phyloP scores from a whole-genome alignment of 805 yeast genomes.

The Candida yuanshanica region DNA sequence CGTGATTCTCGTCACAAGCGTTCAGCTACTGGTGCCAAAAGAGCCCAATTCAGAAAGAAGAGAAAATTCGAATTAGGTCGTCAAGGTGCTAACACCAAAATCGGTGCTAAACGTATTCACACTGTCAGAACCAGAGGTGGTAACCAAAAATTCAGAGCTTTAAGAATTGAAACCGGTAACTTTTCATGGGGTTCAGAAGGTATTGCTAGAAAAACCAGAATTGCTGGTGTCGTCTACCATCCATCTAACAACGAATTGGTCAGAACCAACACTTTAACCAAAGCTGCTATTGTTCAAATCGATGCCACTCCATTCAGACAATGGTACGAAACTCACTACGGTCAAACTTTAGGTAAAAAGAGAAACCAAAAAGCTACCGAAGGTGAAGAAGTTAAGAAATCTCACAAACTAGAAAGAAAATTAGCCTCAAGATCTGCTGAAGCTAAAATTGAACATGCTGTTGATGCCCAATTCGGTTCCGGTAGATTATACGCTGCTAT shows the following conservation, averaged over 20 bases:
- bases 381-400: constrained; percentile 60
- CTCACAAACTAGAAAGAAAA: constrained; percentile 83
- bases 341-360: constrained; percentile 89
- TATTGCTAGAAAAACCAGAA: constrained; percentile 97
- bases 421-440: constrained; percentile 86
- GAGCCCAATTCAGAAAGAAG: constrained; percentile 99
- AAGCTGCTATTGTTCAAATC: constrained; percentile 97
- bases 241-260: constrained; percentile 99
- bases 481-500: constrained; percentile 98
- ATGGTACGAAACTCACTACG: constrained; percentile 99
- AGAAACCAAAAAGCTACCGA: constrained; percentile 36
- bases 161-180: constrained; percentile 98
- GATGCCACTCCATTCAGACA: constrained; percentile 99
- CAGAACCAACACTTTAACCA: constrained; percentile 99
- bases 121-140: constrained; percentile 99
- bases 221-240: constrained; percentile 96
- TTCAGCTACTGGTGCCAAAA: constrained; percentile 99
- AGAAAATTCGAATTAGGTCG: constrained; percentile 99
- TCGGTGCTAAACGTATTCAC: constrained; percentile 98
- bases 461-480: constrained; percentile 94
- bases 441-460: constrained; percentile 84
- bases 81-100: constrained; percentile 99
- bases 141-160: constrained; percentile 99
- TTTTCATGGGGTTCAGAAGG: constrained; percentile 99
- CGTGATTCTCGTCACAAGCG: constrained; percentile 99